Percentiles rank a stretch among this genome's conserved stretches.
Conservation (phyloP, 495 filamentous ascomycete species). For the Penicillium herquei region DNA sequence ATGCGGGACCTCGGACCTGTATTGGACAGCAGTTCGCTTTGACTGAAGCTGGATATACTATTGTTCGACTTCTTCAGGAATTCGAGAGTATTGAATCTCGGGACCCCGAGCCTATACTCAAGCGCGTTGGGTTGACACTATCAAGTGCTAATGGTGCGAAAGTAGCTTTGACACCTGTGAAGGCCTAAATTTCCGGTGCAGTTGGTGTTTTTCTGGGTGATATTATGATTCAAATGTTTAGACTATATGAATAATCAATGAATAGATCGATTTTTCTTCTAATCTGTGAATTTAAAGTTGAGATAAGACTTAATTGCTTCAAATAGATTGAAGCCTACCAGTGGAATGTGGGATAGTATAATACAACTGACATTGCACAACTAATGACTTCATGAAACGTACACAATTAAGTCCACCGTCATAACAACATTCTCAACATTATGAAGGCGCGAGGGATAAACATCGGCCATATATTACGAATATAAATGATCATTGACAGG, state of each 20-base stretch:
- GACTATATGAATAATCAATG: too few species aligned
- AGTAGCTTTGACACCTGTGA: not conserved
- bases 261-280: too few species aligned
- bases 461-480: constrained; percentile 21
- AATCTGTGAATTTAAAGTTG: too few species aligned
- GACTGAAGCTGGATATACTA: constrained; percentile 46
- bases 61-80: constrained; percentile 15
- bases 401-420: constrained; percentile 6
- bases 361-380: not conserved
- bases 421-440: constrained; percentile 17
- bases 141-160: not conserved
- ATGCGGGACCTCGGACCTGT: constrained; percentile 69
- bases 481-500: constrained; percentile 3
- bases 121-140: not conserved
- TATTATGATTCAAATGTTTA: too few species aligned
- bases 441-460: constrained; percentile 13
- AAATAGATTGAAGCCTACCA: not conserved
- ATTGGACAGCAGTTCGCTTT: constrained; percentile 59
- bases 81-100: constrained; percentile 5
- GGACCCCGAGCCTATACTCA: not conserved
- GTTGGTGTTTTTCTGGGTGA: too few species aligned
- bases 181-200: too few species aligned
- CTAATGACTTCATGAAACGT: not conserved
- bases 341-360: not conserved
- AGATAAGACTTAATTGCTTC: not conserved